Base-by-base conservation (phyloP, 2,329 filamentous ascomycete species). In the Didymellaceae sp. region DNA sequence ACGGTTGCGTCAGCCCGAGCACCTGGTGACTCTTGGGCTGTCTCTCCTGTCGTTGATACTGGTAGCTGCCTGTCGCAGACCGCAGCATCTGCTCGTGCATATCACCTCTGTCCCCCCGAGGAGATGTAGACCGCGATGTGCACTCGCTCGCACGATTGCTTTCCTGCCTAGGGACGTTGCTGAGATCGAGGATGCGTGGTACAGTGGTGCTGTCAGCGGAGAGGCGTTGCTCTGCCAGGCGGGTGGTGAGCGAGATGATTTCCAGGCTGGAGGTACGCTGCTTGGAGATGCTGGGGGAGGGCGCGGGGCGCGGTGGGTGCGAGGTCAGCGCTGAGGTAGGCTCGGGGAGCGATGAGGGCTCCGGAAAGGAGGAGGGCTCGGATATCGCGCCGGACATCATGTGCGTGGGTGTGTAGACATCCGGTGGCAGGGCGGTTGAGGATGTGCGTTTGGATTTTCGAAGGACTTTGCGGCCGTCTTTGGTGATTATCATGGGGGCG, bases 241-340 rank as follows among this genome's bases (percentile, higher is more conserved):
- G 48, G 7, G 37, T 45, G 18, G 31, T 46, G 2, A 61, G 47
- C 2, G 52, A 49, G 22, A 64, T 62, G 42, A 64, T 51, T 46
- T 64, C 61, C 2, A 61, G 45, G 34, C 58, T 62, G 11, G 58
- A 54, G 6, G 45, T 28, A 10, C 52, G 56, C 1, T 35, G 45
- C 13, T 45, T 41, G 24, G n/a, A n/a, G n/a, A n/a, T n/a, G n/a
- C n/a, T n/a, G n/a, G n/a, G n/a, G n/a, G n/a, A n/a, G n/a, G n/a
- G 16, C 13, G 5, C 31, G 13, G 13, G 18, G 21, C 16, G 14
- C 18, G 38, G 22, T 3, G 52, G 35, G 16, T 42, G 26, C 6
- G 38, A 43, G 2, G 43, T n/a, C 3, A 49, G 21, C 8, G 51
- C 34, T 1, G 21, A 14, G 6, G 37, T 52, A 26, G 48, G 48